Conservation (phyloP, 176 grass and related monocot species). For the Carex scoparia region DNA sequence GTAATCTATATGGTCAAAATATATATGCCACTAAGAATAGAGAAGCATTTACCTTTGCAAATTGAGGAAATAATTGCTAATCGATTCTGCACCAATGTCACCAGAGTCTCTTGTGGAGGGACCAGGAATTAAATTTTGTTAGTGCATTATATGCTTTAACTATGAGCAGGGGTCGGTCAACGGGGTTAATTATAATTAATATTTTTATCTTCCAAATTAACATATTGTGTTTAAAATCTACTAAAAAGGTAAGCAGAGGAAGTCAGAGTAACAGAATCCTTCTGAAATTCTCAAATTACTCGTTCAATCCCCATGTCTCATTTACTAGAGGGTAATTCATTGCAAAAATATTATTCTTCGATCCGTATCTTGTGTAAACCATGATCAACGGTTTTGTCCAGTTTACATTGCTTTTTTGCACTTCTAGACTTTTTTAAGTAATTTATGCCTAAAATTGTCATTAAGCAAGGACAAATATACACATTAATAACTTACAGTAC, state of each 20-base stretch:
- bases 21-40: not conserved
- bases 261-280: not conserved
- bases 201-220: not conserved
- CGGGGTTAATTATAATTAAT: not conserved
- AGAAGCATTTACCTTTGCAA: not conserved
- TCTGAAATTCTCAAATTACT: not conserved
- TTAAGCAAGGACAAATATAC: not conserved
- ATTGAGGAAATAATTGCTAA: not conserved
- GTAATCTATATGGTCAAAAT: not conserved
- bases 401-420: not conserved
- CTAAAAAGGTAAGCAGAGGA: not conserved
- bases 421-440: not conserved
- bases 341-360: not conserved
- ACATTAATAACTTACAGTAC: not conserved
- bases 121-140: not conserved
- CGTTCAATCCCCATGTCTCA: not conserved
- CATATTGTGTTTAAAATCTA: not conserved
- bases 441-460: not conserved
- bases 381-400: not conserved
- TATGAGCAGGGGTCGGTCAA: not conserved
- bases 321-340: not conserved
- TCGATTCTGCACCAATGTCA: not conserved
- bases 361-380: not conserved
- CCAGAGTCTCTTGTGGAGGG: slow-evolving; percentile 2
- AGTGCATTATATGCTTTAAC: not conserved